Evolutionary conservation across 208 protist genomes (phyloP).

Genomic region (Crithidia expoeki): DNA sequence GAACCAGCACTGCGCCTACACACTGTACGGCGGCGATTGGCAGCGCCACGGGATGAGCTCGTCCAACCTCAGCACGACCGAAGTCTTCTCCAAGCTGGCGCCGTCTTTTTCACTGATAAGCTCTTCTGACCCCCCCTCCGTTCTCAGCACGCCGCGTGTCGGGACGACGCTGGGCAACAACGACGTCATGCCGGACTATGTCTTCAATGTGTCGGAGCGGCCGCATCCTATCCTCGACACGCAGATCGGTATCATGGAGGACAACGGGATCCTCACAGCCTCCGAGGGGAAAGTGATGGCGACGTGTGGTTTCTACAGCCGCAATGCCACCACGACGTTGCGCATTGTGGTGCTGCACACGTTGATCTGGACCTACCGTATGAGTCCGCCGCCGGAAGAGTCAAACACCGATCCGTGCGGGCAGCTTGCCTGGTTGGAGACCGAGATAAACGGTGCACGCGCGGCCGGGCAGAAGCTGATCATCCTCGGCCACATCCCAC

Average conservation of each 20-base stretch:
- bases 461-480: conserved; percentile 59
- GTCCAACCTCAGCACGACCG: conserved; percentile 20
- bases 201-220: conserved; percentile 39
- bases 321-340: conserved; percentile 25
- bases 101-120: conserved; percentile 18
- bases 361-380: conserved; percentile 61
- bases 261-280: conserved; percentile 34
- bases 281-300: conserved; percentile 36
- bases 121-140: neutral
- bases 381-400: conserved; percentile 48
- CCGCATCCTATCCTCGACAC: conserved; percentile 34
- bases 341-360: conserved; percentile 70
- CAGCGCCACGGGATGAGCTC: conserved; percentile 66
- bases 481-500: conserved; percentile 79
- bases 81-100: conserved; percentile 28
- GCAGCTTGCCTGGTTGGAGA: conserved; percentile 68
- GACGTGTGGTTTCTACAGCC: conserved; percentile 66
- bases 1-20: conserved; percentile 37
- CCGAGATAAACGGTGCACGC: conserved; percentile 44
- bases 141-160: conserved; percentile 5
- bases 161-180: conserved; percentile 72
- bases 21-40: conserved; percentile 65
- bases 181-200: conserved; percentile 76
- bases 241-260: conserved; percentile 34
- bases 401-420: conserved; percentile 69